Conservation (phyloP, 805 yeast genomes). For the Limtongozyma cylindracea region DNA sequence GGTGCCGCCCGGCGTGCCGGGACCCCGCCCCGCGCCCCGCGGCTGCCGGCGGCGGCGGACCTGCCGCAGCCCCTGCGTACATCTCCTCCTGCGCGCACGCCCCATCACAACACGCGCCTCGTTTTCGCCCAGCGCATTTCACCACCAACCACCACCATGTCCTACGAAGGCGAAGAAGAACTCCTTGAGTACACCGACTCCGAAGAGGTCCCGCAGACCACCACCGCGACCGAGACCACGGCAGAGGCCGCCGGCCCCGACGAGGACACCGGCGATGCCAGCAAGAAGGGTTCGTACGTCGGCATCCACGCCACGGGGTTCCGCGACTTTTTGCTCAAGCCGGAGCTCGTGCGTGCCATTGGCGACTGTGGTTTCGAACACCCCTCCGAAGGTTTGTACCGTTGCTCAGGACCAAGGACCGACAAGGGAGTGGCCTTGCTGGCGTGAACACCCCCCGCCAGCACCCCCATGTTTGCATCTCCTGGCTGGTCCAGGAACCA, state of each 20-base stretch:
- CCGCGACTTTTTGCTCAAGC: conserved; percentile 90
- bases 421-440: too few species aligned
- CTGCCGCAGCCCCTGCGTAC: too few species aligned
- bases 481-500: too few species aligned
- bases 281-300: conserved; percentile 90
- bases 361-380: conserved; percentile 99
- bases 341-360: conserved; percentile 90
- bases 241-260: conserved; percentile 15
- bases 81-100: too few species aligned
- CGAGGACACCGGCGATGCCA: conserved; percentile 29
- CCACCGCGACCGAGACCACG: conserved; percentile 19
- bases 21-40: too few species aligned
- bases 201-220: conserved; percentile 68
- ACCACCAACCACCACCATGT: conserved; percentile 30
- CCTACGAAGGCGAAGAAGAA: conserved; percentile 98
- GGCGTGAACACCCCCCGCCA: too few species aligned
- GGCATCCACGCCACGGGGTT: conserved; percentile 98
- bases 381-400: conserved; percentile 88
- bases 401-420: too few species aligned
- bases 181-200: conserved; percentile 95
- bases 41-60: too few species aligned
- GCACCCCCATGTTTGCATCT: too few species aligned
- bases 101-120: too few species aligned
- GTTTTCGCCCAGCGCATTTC: too few species aligned
- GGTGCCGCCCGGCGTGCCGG: too few species aligned